Evolutionary conservation across 768 basidiomycete species (phyloP), one percentile per base, ranked within the genome.

Genomic region (Boletus fagicola): DNA sequence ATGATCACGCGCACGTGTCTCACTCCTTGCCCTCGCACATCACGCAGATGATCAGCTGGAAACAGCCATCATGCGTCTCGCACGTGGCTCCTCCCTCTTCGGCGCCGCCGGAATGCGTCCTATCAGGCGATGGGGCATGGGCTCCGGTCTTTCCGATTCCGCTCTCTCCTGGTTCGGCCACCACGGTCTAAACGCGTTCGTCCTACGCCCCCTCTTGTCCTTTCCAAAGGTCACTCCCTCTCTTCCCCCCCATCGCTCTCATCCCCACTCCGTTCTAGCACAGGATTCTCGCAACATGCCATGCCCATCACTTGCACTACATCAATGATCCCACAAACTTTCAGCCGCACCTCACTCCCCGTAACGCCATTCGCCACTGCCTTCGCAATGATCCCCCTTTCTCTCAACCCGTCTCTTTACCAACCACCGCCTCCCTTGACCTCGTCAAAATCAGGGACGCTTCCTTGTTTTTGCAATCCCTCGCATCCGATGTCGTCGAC

Each of bases 11-110:
- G 57, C 69, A 0, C 64, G 75, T 1, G 69, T 77, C 4, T 61
- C 75, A 16, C 67, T 77, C 15, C 67, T 92, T 53, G 87, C 86
- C 1, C 78, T 86, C 49, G 92, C 82, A 0, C 92, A 94, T 62
- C 92, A 94, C 65, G 80, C 80, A 4, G 90, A 94, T 65, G 92
- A 94, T 66, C 90, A 93, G 67, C 80, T 92, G 11, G 92, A 94
- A 68, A 94, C 92, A 0, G 78, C 84, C 31, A 72, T 94, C 51
- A 84, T 92, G 78, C 83, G 92, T 6, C 67, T 87, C 16, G 77
- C 82, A 6, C 78, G 72, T 58, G 84, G 86, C 0, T 85, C 85
- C 6, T 77, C 82, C 3, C 66, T 72, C 43, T 53, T 80, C 16
- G 88, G 87, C 0, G 80, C 84, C 1, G 80, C 80, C 12, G 91